Evolutionary conservation across 805 yeast species (phyloP).

Genomic region (Saccharomycopsis capsularis): DNA sequence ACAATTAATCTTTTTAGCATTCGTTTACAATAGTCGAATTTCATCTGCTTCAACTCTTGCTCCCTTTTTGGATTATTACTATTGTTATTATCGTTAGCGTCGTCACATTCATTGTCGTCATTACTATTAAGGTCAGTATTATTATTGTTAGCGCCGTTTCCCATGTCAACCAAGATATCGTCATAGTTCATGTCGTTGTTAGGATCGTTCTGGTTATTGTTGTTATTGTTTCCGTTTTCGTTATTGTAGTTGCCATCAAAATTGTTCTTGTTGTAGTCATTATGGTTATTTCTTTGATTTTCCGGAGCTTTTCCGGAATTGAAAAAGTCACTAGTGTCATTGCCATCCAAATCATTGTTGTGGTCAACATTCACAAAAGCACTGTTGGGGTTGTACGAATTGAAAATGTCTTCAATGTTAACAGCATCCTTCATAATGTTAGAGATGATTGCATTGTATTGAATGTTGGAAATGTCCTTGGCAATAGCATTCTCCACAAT

Average conservation of each 20-base stretch:
- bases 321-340: not conserved
- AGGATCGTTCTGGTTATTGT: not conserved
- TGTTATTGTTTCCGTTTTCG: not conserved
- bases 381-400: not conserved
- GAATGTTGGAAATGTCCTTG: not conserved
- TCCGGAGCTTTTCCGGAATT: not conserved
- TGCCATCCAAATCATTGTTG: not conserved
- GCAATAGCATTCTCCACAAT: not conserved
- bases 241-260: not conserved
- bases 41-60: too few relatives aligned
- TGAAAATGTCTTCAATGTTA: conserved; percentile 2
- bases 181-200: conserved; percentile 1
- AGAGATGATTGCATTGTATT: not conserved
- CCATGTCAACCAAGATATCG: not conserved
- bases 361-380: not conserved
- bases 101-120: not conserved
- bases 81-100: not conserved
- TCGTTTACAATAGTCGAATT: too few relatives aligned
- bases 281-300: not conserved
- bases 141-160: not conserved
- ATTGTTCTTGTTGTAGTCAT: not conserved
- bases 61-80: not conserved
- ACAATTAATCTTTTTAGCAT: too few relatives aligned
- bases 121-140: not conserved
- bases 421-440: conserved; percentile 4